Evolutionary conservation across 2,329 filamentous ascomycete genomes (phyloP).

Genomic region (Cryphonectria radicalis): DNA sequence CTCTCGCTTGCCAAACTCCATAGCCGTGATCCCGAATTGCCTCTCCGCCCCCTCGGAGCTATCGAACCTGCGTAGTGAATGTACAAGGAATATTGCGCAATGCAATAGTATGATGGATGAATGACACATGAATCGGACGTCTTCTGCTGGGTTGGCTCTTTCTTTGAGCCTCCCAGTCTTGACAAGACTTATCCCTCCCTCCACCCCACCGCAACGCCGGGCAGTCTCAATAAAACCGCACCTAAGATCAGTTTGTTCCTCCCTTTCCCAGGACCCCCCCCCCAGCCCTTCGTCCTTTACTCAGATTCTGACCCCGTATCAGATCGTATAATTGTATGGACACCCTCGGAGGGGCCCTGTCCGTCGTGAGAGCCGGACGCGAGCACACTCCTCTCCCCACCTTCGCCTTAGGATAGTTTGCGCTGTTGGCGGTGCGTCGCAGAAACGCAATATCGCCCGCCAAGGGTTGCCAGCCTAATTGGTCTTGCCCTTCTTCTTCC

Average conservation of each 20-base stretch:
- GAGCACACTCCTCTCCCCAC: not conserved
- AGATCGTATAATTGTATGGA: no score
- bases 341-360: not conserved
- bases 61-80: not conserved
- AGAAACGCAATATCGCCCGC: not conserved
- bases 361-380: not conserved
- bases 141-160: not conserved
- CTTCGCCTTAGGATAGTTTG: not conserved
- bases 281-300: not conserved
- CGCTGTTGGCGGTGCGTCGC: not conserved
- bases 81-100: slow-evolving; percentile 3
- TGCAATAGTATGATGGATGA: not conserved
- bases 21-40: slow-evolving; percentile 13
- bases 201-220: not conserved
- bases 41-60: not conserved
- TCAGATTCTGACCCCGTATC: not conserved
- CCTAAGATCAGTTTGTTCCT: not conserved
- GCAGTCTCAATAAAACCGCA: not conserved
- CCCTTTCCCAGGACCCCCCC: not conserved
- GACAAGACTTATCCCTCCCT: not conserved
- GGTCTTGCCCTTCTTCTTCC: slow-evolving; percentile 42
- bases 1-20: slow-evolving; percentile 18
- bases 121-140: not conserved
- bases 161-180: not conserved
- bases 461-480: slow-evolving; percentile 1